These are phyloP conservation scores for Solanum tacnaense DNA, from an alignment of 257 asterid species.

Conservation along the genomic window DNA sequence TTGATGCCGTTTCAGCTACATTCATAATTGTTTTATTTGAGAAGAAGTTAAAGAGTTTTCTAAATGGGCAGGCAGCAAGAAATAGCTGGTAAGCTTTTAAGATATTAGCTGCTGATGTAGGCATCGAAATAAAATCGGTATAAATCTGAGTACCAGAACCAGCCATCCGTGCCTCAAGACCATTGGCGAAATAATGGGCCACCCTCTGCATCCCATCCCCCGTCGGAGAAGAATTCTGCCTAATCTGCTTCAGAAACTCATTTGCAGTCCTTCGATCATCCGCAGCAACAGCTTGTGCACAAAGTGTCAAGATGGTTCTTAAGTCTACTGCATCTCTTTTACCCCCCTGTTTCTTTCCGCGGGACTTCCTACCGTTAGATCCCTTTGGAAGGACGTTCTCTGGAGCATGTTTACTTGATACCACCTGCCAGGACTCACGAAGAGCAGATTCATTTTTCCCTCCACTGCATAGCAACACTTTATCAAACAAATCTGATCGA, in stretches of 20 bases:
- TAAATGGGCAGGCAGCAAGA: slow-evolving; percentile 36
- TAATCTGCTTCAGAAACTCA: slow-evolving; percentile 55
- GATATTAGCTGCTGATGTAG: slow-evolving; percentile 25
- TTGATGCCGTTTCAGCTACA: slow-evolving; percentile 14
- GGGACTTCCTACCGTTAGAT: slow-evolving; percentile 32
- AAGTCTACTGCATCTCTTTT: slow-evolving; percentile 50
- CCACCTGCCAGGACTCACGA: slow-evolving; percentile 47
- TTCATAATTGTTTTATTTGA: slow-evolving; percentile 27
- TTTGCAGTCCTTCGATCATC: slow-evolving; percentile 54
- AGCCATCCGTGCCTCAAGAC: slow-evolving; percentile 39
- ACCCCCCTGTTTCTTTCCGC: slow-evolving; percentile 40
- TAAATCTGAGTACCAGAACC: slow-evolving; percentile 37
- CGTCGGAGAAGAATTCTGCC: slow-evolving; percentile 35
- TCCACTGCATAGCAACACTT: slow-evolving; percentile 58
- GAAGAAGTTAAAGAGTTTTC: slow-evolving; percentile 28
- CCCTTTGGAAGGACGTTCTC: slow-evolving; percentile 19
- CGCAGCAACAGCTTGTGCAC: slow-evolving; percentile 79
- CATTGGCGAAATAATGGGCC: slow-evolving; percentile 27
- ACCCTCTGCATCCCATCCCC: slow-evolving; percentile 39
- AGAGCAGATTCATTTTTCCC: slow-evolving; percentile 61
- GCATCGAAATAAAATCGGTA: slow-evolving; percentile 14
- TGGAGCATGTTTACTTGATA: slow-evolving; percentile 24
- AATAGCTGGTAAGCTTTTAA: slow-evolving; percentile 33
- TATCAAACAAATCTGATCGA: slow-evolving; percentile 51
- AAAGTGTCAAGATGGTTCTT: slow-evolving; percentile 54